Conservation (phyloP, 2,329 filamentous ascomycete genomes). For the Aspergillus latus region DNA sequence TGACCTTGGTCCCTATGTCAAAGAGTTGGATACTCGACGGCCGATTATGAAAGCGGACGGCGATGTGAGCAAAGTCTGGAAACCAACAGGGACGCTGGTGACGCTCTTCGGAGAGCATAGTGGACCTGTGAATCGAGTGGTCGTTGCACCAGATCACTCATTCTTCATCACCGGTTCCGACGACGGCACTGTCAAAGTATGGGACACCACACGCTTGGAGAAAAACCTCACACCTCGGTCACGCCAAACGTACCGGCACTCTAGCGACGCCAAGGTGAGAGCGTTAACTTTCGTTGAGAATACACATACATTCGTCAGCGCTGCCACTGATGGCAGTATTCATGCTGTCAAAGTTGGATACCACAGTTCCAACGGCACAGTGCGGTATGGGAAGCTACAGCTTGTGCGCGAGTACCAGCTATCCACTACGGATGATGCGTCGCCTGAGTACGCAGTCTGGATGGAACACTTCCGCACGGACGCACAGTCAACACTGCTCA, state of each 20-base stretch:
- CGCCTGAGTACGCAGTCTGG: slow-evolving; percentile 78
- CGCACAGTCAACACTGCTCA: slow-evolving; percentile 73
- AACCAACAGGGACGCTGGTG: slow-evolving; percentile 77
- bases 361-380: slow-evolving; percentile 56
- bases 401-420: slow-evolving; percentile 80
- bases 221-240: slow-evolving; percentile 87
- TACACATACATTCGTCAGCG: slow-evolving; percentile 90
- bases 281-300: slow-evolving; percentile 89
- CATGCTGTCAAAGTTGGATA: slow-evolving; percentile 84
- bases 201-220: slow-evolving; percentile 88
- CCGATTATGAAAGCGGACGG: slow-evolving; percentile 57
- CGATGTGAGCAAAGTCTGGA: slow-evolving; percentile 64
- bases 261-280: slow-evolving; percentile 68
- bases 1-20: slow-evolving; percentile 76
- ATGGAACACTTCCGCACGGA: slow-evolving; percentile 88
- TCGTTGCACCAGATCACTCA: slow-evolving; percentile 81
- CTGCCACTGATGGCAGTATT: slow-evolving; percentile 84
- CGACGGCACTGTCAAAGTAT: slow-evolving; percentile 86
- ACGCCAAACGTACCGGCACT: slow-evolving; percentile 79
- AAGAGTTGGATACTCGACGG: slow-evolving; percentile 58
- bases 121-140: slow-evolving; percentile 75
- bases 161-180: slow-evolving; percentile 95
- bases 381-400: slow-evolving; percentile 74
- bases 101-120: slow-evolving; percentile 87
- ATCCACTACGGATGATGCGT: slow-evolving; percentile 29